Base-by-base conservation (phyloP, 148 eudicot genomes). In the Silene conica region DNA sequence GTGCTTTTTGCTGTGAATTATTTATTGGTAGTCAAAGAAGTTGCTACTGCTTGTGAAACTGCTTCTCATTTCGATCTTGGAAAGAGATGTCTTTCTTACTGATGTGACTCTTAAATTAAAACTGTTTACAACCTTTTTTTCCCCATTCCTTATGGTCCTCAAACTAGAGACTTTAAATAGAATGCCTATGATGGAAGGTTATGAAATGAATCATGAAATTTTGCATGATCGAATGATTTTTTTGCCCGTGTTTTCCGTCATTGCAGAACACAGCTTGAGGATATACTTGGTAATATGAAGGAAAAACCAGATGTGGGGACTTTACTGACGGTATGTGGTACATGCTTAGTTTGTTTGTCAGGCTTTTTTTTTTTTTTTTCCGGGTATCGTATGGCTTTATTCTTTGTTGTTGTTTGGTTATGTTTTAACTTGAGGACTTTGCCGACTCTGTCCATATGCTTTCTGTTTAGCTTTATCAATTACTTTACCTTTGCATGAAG, bases 261-360 rank as follows among this genome's bases (percentile, higher is more conserved):
- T 82, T 77, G 43, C 84, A 92, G 98, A 87, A 79, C 89, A 78
- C 98, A 93, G 70, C 87, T 93, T 69, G 83, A 81, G 76, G 98
- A 93, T 31, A 93, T 93, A 71, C 92, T 93, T 77, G 85, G 87
- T 80, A 89, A 84, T 83, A 67, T 90, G 73, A 93, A 86, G 79
- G 98, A 93, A 80, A 93, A 90, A 77, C 98, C 98, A 57, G 98
- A 93, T 83, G 98, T 93, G 82, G 96, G 88, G 60, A 86, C 90
- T 25, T 77, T 93, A 31, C 79, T 93, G 78, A 70, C 84, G 84
- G 98, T 90, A 86, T 86, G 83, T 76, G 74, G 45, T 71, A 41
- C 54, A 54, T 59, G 69, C 31, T 62, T 79, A n/a, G 72, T 66
- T 63, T 18, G 66, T 48, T 64, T 63, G 18, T 18, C 19, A 2